A percentile compares a stretch with the other conserved stretches of the same genome.
Conservation (phyloP, 345 rosid species). For the Noccaea caerulescens region DNA sequence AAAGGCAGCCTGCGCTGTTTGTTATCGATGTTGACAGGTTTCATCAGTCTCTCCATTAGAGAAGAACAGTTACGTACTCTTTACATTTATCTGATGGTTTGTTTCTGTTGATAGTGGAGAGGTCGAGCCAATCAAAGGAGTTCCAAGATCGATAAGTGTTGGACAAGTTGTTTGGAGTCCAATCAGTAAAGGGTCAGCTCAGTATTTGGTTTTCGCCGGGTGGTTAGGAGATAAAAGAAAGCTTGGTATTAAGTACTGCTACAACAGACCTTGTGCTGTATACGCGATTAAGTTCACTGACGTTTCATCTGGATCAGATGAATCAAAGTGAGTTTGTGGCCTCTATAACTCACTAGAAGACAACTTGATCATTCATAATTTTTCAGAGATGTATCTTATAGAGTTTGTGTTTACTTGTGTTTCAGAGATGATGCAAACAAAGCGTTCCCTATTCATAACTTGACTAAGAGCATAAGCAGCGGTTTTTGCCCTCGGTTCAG, state of each 20-base stretch:
- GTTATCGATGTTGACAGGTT: conserved; percentile 70
- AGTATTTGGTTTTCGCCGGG: conserved; percentile 80
- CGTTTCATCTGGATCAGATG: conserved; percentile 42
- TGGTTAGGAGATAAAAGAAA: conserved; percentile 80
- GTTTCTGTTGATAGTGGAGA: conserved; percentile 59
- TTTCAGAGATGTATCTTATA: neutral
- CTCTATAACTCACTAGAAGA: conserved; percentile 22
- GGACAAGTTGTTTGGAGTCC: conserved; percentile 99
- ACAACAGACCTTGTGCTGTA: conserved; percentile 77
- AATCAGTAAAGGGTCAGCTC: conserved; percentile 46
- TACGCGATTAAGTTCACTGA: conserved; percentile 60
- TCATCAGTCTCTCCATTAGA: conserved; percentile 6
- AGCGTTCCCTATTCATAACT: conserved; percentile 50
- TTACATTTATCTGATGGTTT: conserved; percentile 18
- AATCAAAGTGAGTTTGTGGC: conserved; percentile 54
- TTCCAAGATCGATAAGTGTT: conserved; percentile 68
- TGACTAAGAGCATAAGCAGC: conserved; percentile 79
- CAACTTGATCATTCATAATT: conserved; percentile 15
- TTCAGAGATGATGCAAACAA: conserved; percentile 57
- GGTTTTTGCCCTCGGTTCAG: conserved; percentile 83
- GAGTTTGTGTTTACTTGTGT: conserved; percentile 32
- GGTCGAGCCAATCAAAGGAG: conserved; percentile 68
- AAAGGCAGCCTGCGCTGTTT: conserved; percentile 78
- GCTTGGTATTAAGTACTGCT: conserved; percentile 90
- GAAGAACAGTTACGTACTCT: neutral